Conservation (phyloP, 2,329 filamentous ascomycete species). For the Neopestalotiopsis clavispora region DNA sequence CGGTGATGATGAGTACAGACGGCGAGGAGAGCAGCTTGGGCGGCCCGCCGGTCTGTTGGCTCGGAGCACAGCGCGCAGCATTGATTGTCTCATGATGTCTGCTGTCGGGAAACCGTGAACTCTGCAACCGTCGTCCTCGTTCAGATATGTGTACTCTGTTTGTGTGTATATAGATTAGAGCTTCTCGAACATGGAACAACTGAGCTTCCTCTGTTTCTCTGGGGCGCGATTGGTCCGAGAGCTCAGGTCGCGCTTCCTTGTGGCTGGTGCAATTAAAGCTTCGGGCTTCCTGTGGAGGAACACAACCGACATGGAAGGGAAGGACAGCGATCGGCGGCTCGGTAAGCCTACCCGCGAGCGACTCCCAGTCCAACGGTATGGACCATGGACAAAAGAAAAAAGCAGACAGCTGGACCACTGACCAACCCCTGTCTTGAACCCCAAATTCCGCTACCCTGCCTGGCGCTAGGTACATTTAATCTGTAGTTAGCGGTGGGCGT, state of each 20-base stretch:
- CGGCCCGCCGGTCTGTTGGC: neutral
- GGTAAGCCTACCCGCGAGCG: neutral
- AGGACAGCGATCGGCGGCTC: neutral
- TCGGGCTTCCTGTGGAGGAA: neutral
- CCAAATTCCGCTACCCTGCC: neutral
- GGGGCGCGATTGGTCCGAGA: neutral
- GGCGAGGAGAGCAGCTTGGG: neutral
- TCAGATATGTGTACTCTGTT: no score
- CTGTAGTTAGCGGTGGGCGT: neutral
- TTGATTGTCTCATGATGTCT: neutral
- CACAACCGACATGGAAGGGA: neutral
- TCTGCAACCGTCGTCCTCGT: no score
- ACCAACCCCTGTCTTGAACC: neutral
- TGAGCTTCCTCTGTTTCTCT: neutral
- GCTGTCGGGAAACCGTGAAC: no score
- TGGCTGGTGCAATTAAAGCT: constrained; percentile 5
- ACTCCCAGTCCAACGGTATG: neutral
- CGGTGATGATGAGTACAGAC: neutral
- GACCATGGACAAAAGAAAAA: neutral
- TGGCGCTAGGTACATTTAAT: no score
- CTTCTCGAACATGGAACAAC: neutral
- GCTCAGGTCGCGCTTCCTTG: neutral
- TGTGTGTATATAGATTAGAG: neutral
- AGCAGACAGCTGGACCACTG: neutral
- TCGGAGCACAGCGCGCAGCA: neutral